Base-by-base conservation (phyloP, 495 filamentous ascomycete genomes). In the Chaetomidium leptoderma region DNA sequence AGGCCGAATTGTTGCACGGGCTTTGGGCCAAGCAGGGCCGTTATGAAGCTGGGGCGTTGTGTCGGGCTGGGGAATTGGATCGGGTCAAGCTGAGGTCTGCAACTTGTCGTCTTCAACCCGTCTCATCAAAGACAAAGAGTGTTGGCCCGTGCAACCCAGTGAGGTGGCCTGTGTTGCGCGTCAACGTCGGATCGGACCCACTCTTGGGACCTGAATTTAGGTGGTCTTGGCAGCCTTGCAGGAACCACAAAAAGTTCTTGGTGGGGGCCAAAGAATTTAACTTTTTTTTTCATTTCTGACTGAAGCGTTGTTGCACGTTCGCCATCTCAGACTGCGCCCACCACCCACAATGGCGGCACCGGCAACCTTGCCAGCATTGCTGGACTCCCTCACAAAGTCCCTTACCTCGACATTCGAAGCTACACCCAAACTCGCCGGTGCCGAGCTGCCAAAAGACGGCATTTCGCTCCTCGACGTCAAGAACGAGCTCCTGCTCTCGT, bases 391-490 rank as follows among this genome's bases (percentile, higher is more conserved):
- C 23, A 84, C 78, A 3, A 75, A 79, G 17, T 90, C 87, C 33
- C 69, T 95, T 0, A 72, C 71, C 3, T 82, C 82, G 8, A 78
- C 86, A 1, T 68, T 74, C 14, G 78, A 86, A 42, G 83, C 84
- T 2, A 70, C 91, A 3, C 84, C 86, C 9, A 82, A 83, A 44
- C 59, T 81, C 11, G 51, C 74, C 4, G 70, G 85, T 45, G 66
- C 85, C 42, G 70, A 76, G 13, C 81, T 88, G 6, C 86, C 89
- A 9, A 78, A 85, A 62, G 85, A 96, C 60, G 92, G 92, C 60
- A 92, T 98, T 48, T 97, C 93, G 2, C 86, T 98, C 6, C 84
- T 98, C 65, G 90, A 96, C 67, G 82, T 87, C 51, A 98, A 98
- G 71, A 96, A 90, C 76, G 95, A 98, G 60, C 81, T 97, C 17